Base-by-base conservation (phyloP, 1,139 yeast species). In the Kurtzmaniella quercitrusa region DNA sequence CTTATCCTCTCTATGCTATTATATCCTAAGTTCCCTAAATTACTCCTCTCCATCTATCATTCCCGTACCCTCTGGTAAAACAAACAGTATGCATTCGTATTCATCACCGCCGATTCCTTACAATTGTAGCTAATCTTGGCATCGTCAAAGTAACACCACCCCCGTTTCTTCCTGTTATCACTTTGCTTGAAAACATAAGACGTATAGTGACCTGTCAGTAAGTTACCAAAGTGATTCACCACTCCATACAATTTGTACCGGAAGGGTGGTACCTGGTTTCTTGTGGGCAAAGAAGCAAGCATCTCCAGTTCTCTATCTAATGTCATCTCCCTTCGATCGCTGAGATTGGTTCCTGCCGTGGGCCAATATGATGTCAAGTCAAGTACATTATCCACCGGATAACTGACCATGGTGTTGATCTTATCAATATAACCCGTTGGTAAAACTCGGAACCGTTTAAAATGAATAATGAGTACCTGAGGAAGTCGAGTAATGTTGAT, bases 131-230 rank as follows among this genome's bases (percentile, higher is more conserved):
- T 66, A 4, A 82, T 79, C 43, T 70, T 74, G 0, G 86, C 75
- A 60, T 88, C 96, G 59, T 88, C 95, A 59, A 83, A 87, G 48
- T 79, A 77, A 48, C 87, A 79, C 95, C 95, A 88, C 15, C 76
- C 79, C 42, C 75, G 68, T 3, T 57, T 50, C 48, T 62, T 65
- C 45, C 59, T 58, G 12, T 50, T 40, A 43, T 62, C 70, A 40
- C 69, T 69, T 5, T 72, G 60, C 53, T 87, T 86, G 53, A 81
- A 70, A 2, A 89, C 95, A 56, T 81, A 85, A 0, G 96, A 75
- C 0, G 98, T 93, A 61, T 93, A 93, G 63, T 93, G 98, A 0
- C 98, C 98, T 2, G 95, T 89, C 40, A 85, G 79, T 41, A 91
- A 69, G 25, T 71, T 67, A 2, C 98, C 98, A 50, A 72, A 77